These are phyloP conservation scores for Marvania coccoides DNA, from an alignment of 139 green algal genomes.

Conservation along the genomic window DNA sequence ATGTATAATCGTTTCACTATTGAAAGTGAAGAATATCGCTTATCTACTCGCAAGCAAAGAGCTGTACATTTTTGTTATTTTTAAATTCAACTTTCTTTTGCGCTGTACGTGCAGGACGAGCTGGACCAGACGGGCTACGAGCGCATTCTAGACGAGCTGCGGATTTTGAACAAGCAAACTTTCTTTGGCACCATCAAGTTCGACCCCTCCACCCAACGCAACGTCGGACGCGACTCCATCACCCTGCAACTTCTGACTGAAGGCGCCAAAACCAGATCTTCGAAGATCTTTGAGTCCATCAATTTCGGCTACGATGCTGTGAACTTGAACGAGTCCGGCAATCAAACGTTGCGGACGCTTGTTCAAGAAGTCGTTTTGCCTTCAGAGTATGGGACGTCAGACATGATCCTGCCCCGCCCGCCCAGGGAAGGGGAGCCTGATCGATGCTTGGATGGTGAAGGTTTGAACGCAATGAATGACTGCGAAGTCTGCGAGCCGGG, in stretches of 20 bases:
- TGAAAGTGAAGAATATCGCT: too few species aligned
- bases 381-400: neutral
- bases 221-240: neutral
- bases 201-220: neutral
- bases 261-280: neutral
- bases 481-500: neutral
- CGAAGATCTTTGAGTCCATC: neutral
- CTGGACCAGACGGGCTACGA: neutral
- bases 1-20: too few species aligned
- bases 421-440: neutral
- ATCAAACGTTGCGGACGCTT: neutral
- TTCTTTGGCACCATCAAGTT: neutral
- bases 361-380: neutral
- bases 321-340: too few species aligned
- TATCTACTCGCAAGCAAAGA: too few species aligned
- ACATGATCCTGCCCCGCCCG: neutral
- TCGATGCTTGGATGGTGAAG: neutral
- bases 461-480: neutral
- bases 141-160: neutral
- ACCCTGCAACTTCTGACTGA: neutral
- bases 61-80: too few species aligned
- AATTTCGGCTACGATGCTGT: neutral
- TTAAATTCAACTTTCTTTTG: too few species aligned
- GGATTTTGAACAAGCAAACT: neutral
- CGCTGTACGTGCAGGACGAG: too few species aligned